Evolutionary conservation across 768 basidiomycete species (phyloP).

Genomic region (Heimioporus sp.): DNA sequence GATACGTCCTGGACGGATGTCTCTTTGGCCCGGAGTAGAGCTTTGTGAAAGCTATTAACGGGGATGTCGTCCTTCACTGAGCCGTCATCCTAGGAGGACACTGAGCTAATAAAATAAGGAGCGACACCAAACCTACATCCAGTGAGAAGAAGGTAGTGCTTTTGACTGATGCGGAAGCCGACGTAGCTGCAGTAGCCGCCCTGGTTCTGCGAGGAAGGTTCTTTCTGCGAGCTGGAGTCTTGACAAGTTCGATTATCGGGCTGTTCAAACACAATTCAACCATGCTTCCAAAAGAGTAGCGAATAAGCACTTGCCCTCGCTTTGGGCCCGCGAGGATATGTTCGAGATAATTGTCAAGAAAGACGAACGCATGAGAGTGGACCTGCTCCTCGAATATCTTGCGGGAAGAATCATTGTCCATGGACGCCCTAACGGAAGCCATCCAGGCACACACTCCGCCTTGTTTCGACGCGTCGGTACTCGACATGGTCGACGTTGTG

Average conservation of each 20-base stretch:
- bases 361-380: slow-evolving; percentile 72
- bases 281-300: neutral
- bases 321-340: slow-evolving; percentile 63
- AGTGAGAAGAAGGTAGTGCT: slow-evolving; percentile 39
- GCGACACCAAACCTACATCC: slow-evolving; percentile 38
- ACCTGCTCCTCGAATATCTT: slow-evolving; percentile 71
- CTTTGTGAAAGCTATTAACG: slow-evolving; percentile 47
- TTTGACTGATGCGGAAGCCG: slow-evolving; percentile 45
- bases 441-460: slow-evolving; percentile 68
- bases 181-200: slow-evolving; percentile 34
- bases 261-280: slow-evolving; percentile 33
- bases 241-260: slow-evolving; percentile 74
- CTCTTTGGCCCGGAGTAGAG: slow-evolving; percentile 37
- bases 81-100: slow-evolving; percentile 31
- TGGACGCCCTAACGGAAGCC: slow-evolving; percentile 59
- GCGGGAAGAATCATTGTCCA: slow-evolving; percentile 72
- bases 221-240: slow-evolving; percentile 79
- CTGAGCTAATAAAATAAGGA: slow-evolving; percentile 8
- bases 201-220: slow-evolving; percentile 50
- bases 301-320: slow-evolving; percentile 51
- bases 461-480: slow-evolving; percentile 5
- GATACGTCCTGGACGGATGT: slow-evolving; percentile 6
- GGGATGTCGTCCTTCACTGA: slow-evolving; percentile 40
- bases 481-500: slow-evolving; percentile 9
- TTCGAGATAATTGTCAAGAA: slow-evolving; percentile 76